Base-by-base conservation (phyloP, 768 basidiomycete species). In the Suillus brevipes region DNA sequence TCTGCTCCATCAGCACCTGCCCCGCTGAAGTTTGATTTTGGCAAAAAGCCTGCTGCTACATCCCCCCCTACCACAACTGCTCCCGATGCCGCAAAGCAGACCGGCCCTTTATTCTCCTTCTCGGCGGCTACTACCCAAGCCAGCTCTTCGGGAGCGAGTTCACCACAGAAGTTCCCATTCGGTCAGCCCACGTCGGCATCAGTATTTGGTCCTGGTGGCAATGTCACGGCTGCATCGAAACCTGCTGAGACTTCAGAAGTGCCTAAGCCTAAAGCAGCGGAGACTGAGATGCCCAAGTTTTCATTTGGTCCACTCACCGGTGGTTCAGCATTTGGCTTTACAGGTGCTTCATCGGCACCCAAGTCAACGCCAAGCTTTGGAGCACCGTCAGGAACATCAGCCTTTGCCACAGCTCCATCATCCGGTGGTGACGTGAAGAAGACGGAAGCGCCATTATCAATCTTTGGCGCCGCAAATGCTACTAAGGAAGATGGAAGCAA, bases 401-500 rank as follows among this genome's bases (percentile, higher is more conserved):
- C 70, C 16, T 76, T 78, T 64, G 67, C 66, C 13, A 37, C 68
- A 7, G 38, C 72, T 28, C 38, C 70, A 28, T 64, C 71, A 23
- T 64, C 68, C 34, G 65, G 62, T 64, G 42, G 65, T 72, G 74
- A 67, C 56, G 50, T 65, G 36, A 73, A 75, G 63, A 75, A 72
- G 53, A 64, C 77, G 8, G 61, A 70, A 31, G 43, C 69, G 8
- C 71, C 76, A 4, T 71, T 75, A 7, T 82, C 67, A 78, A 66
- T 67, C 79, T 84, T 66, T 78, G 77, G n/a, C 64, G 76, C 56
- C 53, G 34, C 72, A 37, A 71, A 62, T 42, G 55, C 43, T 28
- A 13, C 61, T n/a, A 60, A 60, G n/a, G 63, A 42, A 12, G 53
- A 49, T 58, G 65, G 49, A 37, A 65, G 60, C 42, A 67, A 63